Conservation (phyloP, 768 basidiomycete genomes). For the Candolleomyces aberdarensis region DNA sequence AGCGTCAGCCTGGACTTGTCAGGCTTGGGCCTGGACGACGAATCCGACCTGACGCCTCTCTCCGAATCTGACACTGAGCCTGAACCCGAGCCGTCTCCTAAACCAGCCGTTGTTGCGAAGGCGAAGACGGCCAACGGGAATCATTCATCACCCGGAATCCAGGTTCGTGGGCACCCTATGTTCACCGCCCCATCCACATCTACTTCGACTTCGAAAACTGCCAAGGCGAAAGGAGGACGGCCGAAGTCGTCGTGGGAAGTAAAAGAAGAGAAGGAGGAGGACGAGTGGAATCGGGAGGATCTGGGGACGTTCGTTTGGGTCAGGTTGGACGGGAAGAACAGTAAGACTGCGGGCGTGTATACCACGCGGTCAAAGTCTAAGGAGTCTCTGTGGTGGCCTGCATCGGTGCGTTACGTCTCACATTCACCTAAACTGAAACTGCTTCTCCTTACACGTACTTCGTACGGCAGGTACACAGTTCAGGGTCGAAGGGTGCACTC, state of each 20-base stretch:
- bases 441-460: conserved; percentile 32
- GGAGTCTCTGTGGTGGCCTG: conserved; percentile 66
- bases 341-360: conserved; percentile 22
- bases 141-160: background rate
- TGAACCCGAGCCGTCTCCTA: no score
- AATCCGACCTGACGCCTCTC: conserved; percentile 17
- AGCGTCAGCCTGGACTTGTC: background rate
- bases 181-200: background rate
- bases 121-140: background rate
- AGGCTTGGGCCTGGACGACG: background rate
- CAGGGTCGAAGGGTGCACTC: background rate
- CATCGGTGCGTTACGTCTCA: conserved; percentile 43
- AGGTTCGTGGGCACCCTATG: conserved; percentile 2
- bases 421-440: background rate
- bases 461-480: background rate
- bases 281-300: conserved; percentile 19
- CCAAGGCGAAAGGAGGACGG: background rate
- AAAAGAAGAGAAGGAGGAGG: background rate
- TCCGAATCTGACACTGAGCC: background rate
- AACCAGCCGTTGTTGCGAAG: background rate
- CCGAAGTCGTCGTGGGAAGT: background rate
- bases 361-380: conserved; percentile 24
- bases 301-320: conserved; percentile 52
- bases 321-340: conserved; percentile 38
- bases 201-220: background rate